Conservation (phyloP, 768 basidiomycete species). For the Lentinula detonsa region DNA sequence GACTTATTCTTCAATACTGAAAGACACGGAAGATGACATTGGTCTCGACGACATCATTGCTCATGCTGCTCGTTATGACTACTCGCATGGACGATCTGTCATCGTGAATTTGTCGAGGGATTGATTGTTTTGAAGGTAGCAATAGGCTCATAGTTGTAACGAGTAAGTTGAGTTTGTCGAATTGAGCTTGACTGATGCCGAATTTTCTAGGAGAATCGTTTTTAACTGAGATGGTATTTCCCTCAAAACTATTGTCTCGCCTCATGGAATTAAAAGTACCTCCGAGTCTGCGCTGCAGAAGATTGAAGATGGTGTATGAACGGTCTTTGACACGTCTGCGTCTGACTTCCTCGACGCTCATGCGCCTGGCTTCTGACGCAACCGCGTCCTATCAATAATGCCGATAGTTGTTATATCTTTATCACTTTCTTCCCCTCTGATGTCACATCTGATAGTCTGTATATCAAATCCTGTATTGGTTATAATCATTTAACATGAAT, state of each 20-base stretch:
- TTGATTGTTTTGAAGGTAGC: background rate
- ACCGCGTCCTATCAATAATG: background rate
- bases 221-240: too few relatives aligned
- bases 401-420: background rate
- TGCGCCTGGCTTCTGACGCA: background rate
- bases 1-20: background rate
- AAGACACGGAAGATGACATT: background rate
- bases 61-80: constrained; percentile 1
- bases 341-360: background rate
- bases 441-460: background rate
- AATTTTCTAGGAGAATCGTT: background rate
- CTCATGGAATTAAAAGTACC: too few relatives aligned
- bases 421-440: background rate
- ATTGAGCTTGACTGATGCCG: background rate
- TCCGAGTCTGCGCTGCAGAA: too few relatives aligned
- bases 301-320: background rate
- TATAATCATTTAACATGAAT: background rate
- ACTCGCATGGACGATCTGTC: background rate
- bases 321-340: background rate
- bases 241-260: too few relatives aligned
- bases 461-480: background rate
- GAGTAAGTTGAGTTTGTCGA: background rate
- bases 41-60: background rate
- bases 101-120: background rate
- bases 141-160: background rate